Conservation (phyloP, 2,329 filamentous ascomycete species). For the Aspergillus sp. region DNA sequence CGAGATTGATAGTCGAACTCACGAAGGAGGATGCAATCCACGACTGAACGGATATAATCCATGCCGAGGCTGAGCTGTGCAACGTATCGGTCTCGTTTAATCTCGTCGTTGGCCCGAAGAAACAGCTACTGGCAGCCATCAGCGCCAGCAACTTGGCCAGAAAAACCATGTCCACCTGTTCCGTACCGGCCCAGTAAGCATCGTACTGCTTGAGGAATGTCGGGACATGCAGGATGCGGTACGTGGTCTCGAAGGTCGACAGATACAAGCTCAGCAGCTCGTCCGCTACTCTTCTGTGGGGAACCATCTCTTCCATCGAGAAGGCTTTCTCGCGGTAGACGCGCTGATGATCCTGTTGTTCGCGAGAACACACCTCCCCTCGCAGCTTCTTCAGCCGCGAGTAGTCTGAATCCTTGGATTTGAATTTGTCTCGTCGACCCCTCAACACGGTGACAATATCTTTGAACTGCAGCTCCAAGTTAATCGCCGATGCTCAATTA, state of each 20-base stretch:
- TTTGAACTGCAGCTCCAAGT: constrained; percentile 24
- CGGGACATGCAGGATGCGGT: constrained; percentile 59
- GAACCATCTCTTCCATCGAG: constrained; percentile 42
- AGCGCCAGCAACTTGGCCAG: constrained; percentile 43
- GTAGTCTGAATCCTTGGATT: constrained; percentile 22
- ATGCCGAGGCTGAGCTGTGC: constrained; percentile 48
- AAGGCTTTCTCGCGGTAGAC: constrained; percentile 31
- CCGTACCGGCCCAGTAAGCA: constrained; percentile 50
- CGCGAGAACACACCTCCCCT: constrained; percentile 27
- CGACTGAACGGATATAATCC: constrained; percentile 36
- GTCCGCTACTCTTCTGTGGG: constrained; percentile 47
- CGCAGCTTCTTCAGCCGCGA: constrained; percentile 30
- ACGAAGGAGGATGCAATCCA: constrained; percentile 34
- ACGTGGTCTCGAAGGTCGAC: constrained; percentile 56
- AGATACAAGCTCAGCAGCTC: constrained; percentile 56
- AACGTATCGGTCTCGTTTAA: constrained; percentile 37
- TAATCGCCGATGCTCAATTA: background rate
- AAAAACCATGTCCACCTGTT: constrained; percentile 46
- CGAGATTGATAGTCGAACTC: constrained; percentile 30
- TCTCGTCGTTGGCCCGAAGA: constrained; percentile 21
- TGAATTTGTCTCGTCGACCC: constrained; percentile 19
- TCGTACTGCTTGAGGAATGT: constrained; percentile 59
- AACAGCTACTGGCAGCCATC: constrained; percentile 48
- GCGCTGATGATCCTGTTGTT: constrained; percentile 29
- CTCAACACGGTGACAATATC: constrained; percentile 28